These are phyloP conservation scores for Podaxis sp. DNA, from an alignment of 768 basidiomycete genomes.

Conservation along the genomic window DNA sequence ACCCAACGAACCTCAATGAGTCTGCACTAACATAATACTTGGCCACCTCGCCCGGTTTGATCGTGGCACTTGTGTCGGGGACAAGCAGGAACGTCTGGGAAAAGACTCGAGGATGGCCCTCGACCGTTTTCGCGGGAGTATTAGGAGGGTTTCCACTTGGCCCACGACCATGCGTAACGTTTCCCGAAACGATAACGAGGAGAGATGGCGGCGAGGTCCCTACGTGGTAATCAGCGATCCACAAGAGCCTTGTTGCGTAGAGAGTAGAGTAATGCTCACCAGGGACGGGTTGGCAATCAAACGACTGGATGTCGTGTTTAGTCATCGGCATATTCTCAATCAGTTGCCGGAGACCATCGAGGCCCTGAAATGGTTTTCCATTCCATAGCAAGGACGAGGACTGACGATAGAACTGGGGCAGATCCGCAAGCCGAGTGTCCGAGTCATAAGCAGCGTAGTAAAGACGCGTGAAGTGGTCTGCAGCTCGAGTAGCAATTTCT, in stretches of 20 bases:
- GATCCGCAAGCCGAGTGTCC: slow-evolving; percentile 66
- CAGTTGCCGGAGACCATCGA: slow-evolving; percentile 65
- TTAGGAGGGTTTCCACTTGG: slow-evolving; percentile 57
- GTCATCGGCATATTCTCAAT: slow-evolving; percentile 74
- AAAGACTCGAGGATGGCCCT: slow-evolving; percentile 83
- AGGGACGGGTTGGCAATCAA: slow-evolving; percentile 89
- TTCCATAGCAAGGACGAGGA: slow-evolving; percentile 84
- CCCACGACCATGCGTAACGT: slow-evolving; percentile 67
- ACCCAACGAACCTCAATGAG: slow-evolving; percentile 81
- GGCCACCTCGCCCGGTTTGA: slow-evolving; percentile 69
- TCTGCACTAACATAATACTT: slow-evolving; percentile 84
- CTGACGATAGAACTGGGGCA: slow-evolving; percentile 80
- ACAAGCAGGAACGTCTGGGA: slow-evolving; percentile 86
- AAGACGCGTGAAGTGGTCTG: slow-evolving; percentile 78
- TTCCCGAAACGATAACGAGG: slow-evolving; percentile 78
- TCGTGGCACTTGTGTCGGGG: slow-evolving; percentile 67
- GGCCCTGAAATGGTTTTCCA: slow-evolving; percentile 75
- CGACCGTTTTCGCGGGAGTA: slow-evolving; percentile 52
- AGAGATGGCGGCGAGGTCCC: slow-evolving; percentile 79
- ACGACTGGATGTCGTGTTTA: slow-evolving; percentile 83
- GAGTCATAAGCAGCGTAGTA: slow-evolving; percentile 87
- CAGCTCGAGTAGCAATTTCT: slow-evolving; percentile 82
- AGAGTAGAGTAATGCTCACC: slow-evolving; percentile 39
- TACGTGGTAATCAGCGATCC: slow-evolving; percentile 28
- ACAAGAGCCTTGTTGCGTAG: neutral